Evolutionary conservation across 164 flowering plant genomes (phyloP).

Genomic region (Vitis rotundifolia): DNA sequence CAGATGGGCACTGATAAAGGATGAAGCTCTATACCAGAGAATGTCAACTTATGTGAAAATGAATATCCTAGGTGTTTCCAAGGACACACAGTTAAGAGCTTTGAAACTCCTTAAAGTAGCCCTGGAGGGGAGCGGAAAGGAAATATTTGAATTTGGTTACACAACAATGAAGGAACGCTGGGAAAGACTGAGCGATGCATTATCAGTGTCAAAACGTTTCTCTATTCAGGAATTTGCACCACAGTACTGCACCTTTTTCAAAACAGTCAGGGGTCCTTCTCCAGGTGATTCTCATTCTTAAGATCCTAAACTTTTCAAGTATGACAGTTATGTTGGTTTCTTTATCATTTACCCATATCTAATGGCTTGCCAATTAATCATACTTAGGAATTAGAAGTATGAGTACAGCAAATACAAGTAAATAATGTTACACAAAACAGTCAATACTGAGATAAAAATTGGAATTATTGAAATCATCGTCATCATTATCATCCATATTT

Average conservation of each 20-base stretch:
- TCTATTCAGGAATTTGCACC: conserved; percentile 47
- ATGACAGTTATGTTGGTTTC: background rate
- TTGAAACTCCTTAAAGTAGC: conserved; percentile 48
- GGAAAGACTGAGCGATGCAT: conserved; percentile 34
- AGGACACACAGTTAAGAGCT: conserved; percentile 64
- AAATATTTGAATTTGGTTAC: conserved; percentile 47
- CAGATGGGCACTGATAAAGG: conserved; percentile 87
- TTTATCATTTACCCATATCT: background rate
- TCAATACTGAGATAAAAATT: too few relatives aligned
- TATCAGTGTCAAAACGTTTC: conserved; percentile 43
- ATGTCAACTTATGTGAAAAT: conserved; percentile 27
- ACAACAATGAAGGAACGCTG: conserved; percentile 48
- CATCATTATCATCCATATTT: too few relatives aligned
- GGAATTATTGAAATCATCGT: too few relatives aligned
- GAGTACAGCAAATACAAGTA: too few relatives aligned
- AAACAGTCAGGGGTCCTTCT: conserved; percentile 44
- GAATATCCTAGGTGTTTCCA: conserved; percentile 47
- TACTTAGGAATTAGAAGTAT: too few relatives aligned
- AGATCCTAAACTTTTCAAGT: background rate
- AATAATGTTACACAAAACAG: too few relatives aligned
- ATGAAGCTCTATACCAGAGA: conserved; percentile 42
- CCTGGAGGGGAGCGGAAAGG: conserved; percentile 31
- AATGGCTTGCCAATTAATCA: background rate
- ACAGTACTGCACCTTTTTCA: conserved; percentile 49
- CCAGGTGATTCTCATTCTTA: conserved; percentile 42